Percentiles rank a stretch among this genome's conserved stretches.
Evolutionary conservation across 352 stramenopile species (phyloP).

Genomic region (Phytopythium aichiense): DNA sequence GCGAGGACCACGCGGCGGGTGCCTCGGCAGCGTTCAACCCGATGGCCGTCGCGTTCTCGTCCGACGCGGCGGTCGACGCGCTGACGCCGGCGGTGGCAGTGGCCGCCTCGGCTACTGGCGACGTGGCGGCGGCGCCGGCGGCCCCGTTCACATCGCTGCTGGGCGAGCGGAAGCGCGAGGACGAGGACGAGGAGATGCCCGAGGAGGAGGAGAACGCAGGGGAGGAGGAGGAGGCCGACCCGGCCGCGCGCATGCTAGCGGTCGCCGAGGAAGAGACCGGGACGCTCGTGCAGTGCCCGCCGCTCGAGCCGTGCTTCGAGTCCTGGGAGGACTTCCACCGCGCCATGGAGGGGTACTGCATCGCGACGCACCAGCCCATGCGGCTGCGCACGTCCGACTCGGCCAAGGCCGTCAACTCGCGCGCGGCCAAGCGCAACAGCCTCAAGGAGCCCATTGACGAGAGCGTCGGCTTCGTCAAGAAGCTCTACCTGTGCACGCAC

Average conservation of each 20-base stretch:
- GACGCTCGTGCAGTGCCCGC: conserved; percentile 61
- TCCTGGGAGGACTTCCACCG: conserved; percentile 83
- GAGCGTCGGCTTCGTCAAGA: conserved; percentile 82
- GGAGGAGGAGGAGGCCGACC: conserved; percentile 40
- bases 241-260: conserved; percentile 33
- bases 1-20: conserved; percentile 7
- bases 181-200: conserved; percentile 20
- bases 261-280: conserved; percentile 53
- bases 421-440: conserved; percentile 79
- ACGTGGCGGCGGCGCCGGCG: conserved; percentile 9
- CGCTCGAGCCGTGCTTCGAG: conserved; percentile 74
- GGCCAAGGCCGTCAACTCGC: conserved; percentile 71
- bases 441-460: conserved; percentile 84
- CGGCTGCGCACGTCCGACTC: conserved; percentile 76
- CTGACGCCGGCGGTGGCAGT: not conserved
- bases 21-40: conserved; percentile 5
- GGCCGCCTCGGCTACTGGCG: conserved; percentile 10
- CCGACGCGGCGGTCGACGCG: not conserved
- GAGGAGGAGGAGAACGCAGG: conserved; percentile 38
- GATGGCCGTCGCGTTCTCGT: not conserved
- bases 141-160: conserved; percentile 51
- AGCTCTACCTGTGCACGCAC: conserved; percentile 81
- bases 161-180: conserved; percentile 58
- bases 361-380: conserved; percentile 76
- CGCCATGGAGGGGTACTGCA: conserved; percentile 76